Conservation (phyloP, 768 basidiomycete genomes). For the Lentinula boryana region DNA sequence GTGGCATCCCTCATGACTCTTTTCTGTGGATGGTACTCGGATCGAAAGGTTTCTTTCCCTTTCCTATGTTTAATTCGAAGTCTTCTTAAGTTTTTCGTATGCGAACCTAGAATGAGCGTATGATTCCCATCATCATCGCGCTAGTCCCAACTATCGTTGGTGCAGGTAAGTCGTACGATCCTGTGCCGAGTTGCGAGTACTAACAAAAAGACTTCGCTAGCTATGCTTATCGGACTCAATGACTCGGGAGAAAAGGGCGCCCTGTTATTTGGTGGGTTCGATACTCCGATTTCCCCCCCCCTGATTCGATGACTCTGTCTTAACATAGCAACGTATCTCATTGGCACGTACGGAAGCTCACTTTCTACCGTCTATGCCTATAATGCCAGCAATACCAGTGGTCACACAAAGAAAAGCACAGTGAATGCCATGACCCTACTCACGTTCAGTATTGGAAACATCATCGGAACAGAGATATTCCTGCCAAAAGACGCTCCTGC, state of each 20-base stretch:
- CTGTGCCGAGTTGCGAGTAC: neutral
- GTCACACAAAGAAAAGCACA: conserved; percentile 66
- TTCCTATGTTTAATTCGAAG: neutral
- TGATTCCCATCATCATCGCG: conserved; percentile 54
- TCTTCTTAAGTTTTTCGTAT: neutral
- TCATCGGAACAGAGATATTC: conserved; percentile 60
- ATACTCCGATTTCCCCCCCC: neutral
- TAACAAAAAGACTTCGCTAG: conserved; percentile 16
- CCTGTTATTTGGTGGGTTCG: conserved; percentile 44
- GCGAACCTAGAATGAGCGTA: conserved; percentile 41
- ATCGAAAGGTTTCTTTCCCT: conserved; percentile 40
- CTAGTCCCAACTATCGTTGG: conserved; percentile 56
- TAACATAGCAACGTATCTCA: conserved; percentile 37
- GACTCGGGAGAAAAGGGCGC: conserved; percentile 41
- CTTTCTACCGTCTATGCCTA: conserved; percentile 54
- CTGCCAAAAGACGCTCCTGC: conserved; percentile 53
- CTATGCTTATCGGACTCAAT: conserved; percentile 50
- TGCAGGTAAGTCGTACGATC: conserved; percentile 25
- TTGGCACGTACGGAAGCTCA: conserved; percentile 54
- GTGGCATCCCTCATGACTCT: conserved; percentile 43
- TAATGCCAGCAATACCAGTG: conserved; percentile 58
- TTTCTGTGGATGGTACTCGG: conserved; percentile 59
- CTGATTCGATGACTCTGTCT: neutral
- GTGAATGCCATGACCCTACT: conserved; percentile 56
- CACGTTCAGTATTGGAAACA: conserved; percentile 52